Percentiles rank a stretch among this genome's conserved stretches.
Evolutionary conservation across 257 asterid genomes (phyloP).

Genomic region (Leonotis leonurus): DNA sequence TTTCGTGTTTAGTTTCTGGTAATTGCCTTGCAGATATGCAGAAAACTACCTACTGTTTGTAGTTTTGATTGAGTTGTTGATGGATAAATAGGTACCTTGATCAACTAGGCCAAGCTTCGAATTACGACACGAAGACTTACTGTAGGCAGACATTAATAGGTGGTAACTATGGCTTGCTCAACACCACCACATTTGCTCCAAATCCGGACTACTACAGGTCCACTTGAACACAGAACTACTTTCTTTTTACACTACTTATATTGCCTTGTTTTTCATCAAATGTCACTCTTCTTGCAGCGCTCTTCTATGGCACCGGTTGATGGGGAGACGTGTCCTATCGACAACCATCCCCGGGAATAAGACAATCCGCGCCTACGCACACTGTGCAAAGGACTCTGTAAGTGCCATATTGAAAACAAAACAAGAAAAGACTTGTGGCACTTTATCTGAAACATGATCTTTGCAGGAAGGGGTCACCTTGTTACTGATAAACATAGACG

Average conservation of each 20-base stretch:
- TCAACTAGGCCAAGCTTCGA: slow-evolving; percentile 66
- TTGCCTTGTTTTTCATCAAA: background rate
- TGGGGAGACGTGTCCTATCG: slow-evolving; percentile 57
- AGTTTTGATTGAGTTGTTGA: background rate
- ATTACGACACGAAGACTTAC: slow-evolving; percentile 57
- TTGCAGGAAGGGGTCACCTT: slow-evolving; percentile 69
- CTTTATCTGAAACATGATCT: background rate
- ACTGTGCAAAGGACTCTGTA: slow-evolving; percentile 71
- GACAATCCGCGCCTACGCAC: slow-evolving; percentile 68
- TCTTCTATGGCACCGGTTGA: slow-evolving; percentile 83
- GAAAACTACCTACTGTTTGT: background rate
- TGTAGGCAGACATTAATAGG: slow-evolving; percentile 81
- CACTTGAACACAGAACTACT: background rate
- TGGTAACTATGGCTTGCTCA: slow-evolving; percentile 82
- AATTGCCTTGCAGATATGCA: slow-evolving; percentile 8
- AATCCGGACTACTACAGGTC: slow-evolving; percentile 92
- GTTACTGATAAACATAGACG: slow-evolving; percentile 68
- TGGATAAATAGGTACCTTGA: slow-evolving; percentile 60
- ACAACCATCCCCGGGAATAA: slow-evolving; percentile 46
- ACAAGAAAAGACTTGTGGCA: background rate
- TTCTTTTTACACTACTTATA: background rate
- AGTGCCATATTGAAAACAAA: slow-evolving; percentile 14
- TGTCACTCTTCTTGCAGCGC: no score
- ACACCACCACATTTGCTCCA: slow-evolving; percentile 59
- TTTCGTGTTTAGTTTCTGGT: slow-evolving; percentile 74